phyloP scores from a whole-genome alignment of 106 monocot genomes.

The Dioscorea alata region DNA sequence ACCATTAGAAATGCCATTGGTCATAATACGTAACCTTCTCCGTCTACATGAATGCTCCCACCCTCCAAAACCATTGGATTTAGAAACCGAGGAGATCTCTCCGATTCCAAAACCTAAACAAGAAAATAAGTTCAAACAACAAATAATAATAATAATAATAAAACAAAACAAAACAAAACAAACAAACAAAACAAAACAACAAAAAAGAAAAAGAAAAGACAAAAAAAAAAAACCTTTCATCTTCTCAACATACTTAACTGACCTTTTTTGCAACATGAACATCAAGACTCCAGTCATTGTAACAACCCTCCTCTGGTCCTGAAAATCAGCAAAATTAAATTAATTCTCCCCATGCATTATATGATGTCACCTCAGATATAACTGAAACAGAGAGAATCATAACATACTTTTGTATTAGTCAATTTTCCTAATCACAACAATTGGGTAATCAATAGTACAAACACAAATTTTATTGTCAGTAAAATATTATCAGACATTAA shows the following conservation, averaged over 20 bases:
- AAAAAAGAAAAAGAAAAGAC: too few species aligned
- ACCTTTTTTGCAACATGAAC: slow-evolving; percentile 79
- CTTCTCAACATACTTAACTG: background rate
- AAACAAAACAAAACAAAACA: too few species aligned
- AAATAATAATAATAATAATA: too few species aligned
- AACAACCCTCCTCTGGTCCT: slow-evolving; percentile 78
- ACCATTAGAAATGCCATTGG: too few species aligned
- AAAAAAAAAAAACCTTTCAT: background rate
- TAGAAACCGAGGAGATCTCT: slow-evolving; percentile 63
- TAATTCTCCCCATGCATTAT: background rate
- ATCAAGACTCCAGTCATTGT: slow-evolving; percentile 91
- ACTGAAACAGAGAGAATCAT: too few species aligned
- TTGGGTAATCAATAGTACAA: too few species aligned
- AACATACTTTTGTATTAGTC: too few species aligned
- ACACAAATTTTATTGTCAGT: too few species aligned
- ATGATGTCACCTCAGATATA: too few species aligned
- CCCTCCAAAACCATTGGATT: slow-evolving; percentile 92
- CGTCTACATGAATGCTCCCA: slow-evolving; percentile 99
- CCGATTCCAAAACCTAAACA: slow-evolving; percentile 66
- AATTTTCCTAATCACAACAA: too few species aligned
- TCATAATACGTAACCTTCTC: slow-evolving; percentile 50
- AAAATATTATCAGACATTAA: too few species aligned
- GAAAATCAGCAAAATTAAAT: slow-evolving; percentile 5
- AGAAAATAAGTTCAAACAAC: background rate
- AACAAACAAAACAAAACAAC: too few species aligned